phyloP scores from a whole-genome alignment of 257 asterid genomes.

The Mentha longifolia region DNA sequence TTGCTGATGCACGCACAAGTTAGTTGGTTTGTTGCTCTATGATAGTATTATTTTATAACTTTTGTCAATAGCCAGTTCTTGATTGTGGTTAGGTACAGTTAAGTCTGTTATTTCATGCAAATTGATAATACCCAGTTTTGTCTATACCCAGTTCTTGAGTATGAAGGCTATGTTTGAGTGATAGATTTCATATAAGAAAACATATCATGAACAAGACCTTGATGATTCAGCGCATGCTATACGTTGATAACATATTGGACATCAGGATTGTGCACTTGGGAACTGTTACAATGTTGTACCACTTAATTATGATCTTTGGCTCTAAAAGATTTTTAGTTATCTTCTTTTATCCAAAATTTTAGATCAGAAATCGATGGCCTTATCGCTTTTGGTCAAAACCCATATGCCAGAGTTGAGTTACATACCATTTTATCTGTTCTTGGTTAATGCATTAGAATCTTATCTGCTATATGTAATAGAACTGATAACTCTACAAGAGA shows the following conservation, averaged over 20 bases:
- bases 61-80: not conserved
- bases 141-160: not conserved
- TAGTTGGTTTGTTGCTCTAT: constrained; percentile 10
- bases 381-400: not conserved
- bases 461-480: not conserved
- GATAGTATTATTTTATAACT: not conserved
- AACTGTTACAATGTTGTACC: not conserved
- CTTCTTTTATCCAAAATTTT: not conserved
- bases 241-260: not conserved
- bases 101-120: not conserved
- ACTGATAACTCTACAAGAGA: not conserved
- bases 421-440: too few relatives aligned
- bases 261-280: not conserved
- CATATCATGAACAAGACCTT: not conserved
- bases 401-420: not conserved
- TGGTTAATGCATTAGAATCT: not conserved
- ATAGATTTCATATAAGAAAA: not conserved
- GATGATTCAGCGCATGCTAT: not conserved
- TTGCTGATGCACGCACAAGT: not conserved
- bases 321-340: not conserved
- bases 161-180: not conserved
- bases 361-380: not conserved
- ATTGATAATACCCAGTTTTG: not conserved
- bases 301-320: not conserved
- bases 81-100: not conserved